These are phyloP conservation scores for Neofusicoccum ribis DNA, from an alignment of 2,329 filamentous ascomycete genomes.

Conservation along the genomic window DNA sequence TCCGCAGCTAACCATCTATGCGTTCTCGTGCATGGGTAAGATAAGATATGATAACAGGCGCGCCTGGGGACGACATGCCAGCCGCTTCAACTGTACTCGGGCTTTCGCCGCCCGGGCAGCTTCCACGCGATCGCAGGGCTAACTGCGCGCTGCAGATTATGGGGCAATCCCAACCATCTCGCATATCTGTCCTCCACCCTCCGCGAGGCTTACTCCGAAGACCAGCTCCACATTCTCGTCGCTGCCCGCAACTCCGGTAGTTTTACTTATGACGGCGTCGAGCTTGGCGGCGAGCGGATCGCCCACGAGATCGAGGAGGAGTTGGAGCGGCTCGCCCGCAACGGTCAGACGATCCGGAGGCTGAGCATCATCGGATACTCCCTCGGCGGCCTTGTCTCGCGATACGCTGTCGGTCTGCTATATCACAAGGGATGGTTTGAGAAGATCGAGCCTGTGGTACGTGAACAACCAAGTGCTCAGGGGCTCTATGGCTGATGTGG, in stretches of 20 bases:
- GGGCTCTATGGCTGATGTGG: neutral
- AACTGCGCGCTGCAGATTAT: conserved; percentile 54
- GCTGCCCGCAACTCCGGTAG: conserved; percentile 72
- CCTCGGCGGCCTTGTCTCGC: conserved; percentile 79
- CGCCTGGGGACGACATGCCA: neutral
- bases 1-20: conserved; percentile 61
- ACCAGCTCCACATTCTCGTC: conserved; percentile 68
- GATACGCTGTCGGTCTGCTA: conserved; percentile 83
- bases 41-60: conserved; percentile 2
- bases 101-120: neutral
- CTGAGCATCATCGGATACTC: conserved; percentile 89
- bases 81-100: neutral
- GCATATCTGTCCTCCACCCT: conserved; percentile 66
- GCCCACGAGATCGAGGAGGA: conserved; percentile 63
- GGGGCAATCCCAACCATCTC: conserved; percentile 78
- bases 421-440: conserved; percentile 80
- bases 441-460: conserved; percentile 72
- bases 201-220: conserved; percentile 60
- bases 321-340: conserved; percentile 53
- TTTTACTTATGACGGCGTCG: conserved; percentile 68
- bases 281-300: conserved; percentile 67
- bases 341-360: conserved; percentile 73
- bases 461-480: conserved; percentile 40
- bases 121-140: neutral
- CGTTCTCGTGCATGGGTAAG: conserved; percentile 74